Percentiles rank a stretch among this genome's conserved stretches.
Conservation (phyloP, 1,284 basidiomycete genomes). For the Ceratobasidium sp. region DNA sequence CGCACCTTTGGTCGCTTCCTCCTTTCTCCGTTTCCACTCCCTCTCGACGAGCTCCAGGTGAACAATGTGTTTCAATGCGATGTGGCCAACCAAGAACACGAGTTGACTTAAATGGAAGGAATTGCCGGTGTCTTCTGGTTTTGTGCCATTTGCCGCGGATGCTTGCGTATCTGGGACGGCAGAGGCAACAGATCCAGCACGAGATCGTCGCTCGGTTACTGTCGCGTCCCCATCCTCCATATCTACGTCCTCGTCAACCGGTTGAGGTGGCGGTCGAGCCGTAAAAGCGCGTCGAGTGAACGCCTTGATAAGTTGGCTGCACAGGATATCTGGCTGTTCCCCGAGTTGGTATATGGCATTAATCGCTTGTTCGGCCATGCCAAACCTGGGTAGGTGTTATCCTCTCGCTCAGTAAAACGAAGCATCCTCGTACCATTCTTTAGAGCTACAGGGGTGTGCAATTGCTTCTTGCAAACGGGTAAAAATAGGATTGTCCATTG, state of each 20-base stretch:
- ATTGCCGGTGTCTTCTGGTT: conserved; percentile 66
- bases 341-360: conserved; percentile 95
- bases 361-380: conserved; percentile 94
- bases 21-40: conserved; percentile 96
- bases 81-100: conserved; percentile 93
- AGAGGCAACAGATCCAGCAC: conserved; percentile 1
- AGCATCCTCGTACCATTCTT: conserved; percentile 68
- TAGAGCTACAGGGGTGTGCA: conserved; percentile 77
- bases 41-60: conserved; percentile 97
- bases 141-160: conserved; percentile 20
- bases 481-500: conserved; percentile 91
- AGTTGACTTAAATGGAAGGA: conserved; percentile 90
- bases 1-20: conserved; percentile 80
- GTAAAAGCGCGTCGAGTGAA: conserved; percentile 78
- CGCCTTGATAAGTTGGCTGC: conserved; percentile 81
- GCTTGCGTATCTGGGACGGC: conserved; percentile 6
- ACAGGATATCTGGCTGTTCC: conserved; percentile 90
- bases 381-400: conserved; percentile 61
- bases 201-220: conserved; percentile 7
- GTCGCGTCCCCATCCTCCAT: conserved; percentile 38
- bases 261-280: conserved; percentile 42
- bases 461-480: conserved; percentile 79
- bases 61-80: conserved; percentile 97
- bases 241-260: conserved; percentile 30
- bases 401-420: not conserved